Evolutionary conservation across 1,284 basidiomycete genomes (phyloP), one percentile per base, ranked within the genome.

Genomic region (Porogramme epimiltina): DNA sequence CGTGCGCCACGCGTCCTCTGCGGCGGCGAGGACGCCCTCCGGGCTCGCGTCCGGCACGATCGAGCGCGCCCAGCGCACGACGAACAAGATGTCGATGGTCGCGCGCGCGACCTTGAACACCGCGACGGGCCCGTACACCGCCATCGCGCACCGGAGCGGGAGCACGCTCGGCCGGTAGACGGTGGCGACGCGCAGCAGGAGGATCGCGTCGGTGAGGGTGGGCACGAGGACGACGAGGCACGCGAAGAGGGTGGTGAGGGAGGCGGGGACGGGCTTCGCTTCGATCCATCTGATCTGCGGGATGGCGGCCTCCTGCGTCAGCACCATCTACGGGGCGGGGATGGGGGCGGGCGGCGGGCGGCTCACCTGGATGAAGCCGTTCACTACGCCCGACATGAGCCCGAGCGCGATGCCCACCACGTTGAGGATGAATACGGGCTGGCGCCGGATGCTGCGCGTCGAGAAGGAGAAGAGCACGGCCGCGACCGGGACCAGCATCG

Each of bases 351-450:
- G n/a, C n/a, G n/a, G 9, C 13, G 10, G 10, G 13, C 15, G 16
- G 19, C 39, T 11, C 15, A 46, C 56, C 49, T 54, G 49, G 20
- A 28, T 49, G 38, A 49, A 51, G 10, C 51, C 42, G 31, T 55
- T 58, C 16, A 59, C 31, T 3, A 49, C 41, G 10, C 55, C 61
- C 13, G 43, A 44, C 2, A 38, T 26, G 40, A 65, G 42, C 3
- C 61, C 62, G 6, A 64, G 43, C 22, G 47, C 13, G 47, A 67
- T 46, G 10, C 62, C 50, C 2, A 65, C 4, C 13, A 66, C 49
- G 51, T 68, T 66, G 20, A 66, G 54, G 16, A 68, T 51, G 50
- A 69, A 70, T 2, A 68, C 49, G 2, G 66, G 68, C 38, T 62
- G 62, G n/a, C 60, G 51, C 26, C 66, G 50, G 4, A 58, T 47